A percentile compares a stretch with the other conserved stretches of the same genome.
phyloP scores from a whole-genome alignment of 441 rosid species.

The Pelargonium cotyledonis region DNA sequence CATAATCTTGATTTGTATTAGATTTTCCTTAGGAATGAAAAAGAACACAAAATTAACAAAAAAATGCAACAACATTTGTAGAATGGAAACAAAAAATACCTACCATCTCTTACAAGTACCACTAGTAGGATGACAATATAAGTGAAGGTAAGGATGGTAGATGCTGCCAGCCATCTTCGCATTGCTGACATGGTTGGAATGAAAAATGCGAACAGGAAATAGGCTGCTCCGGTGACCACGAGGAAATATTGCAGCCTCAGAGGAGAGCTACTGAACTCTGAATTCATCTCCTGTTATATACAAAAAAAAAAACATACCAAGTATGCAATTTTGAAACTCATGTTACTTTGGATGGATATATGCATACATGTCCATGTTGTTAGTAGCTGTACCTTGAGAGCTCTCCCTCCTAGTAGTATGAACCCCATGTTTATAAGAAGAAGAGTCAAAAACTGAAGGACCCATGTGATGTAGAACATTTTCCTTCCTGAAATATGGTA shows the following conservation, averaged over 20 bases:
- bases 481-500: slow-evolving; percentile 16
- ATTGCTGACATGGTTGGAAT: slow-evolving; percentile 30
- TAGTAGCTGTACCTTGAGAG: slow-evolving; percentile 22
- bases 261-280: slow-evolving; percentile 17
- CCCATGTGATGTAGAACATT: slow-evolving; percentile 26
- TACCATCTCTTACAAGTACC: slow-evolving; percentile 22
- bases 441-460: slow-evolving; percentile 20
- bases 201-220: slow-evolving; percentile 18
- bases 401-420: slow-evolving; percentile 26
- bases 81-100: neutral
- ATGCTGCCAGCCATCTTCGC: slow-evolving; percentile 26
- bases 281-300: slow-evolving; percentile 17
- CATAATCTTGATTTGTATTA: slow-evolving; percentile 12
- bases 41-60: neutral
- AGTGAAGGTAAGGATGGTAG: slow-evolving; percentile 18
- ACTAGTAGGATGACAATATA: slow-evolving; percentile 17
- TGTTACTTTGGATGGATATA: too few relatives aligned
- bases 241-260: slow-evolving; percentile 27
- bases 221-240: slow-evolving; percentile 24
- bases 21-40: slow-evolving; percentile 15
- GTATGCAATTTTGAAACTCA: neutral
- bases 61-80: too few relatives aligned
- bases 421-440: slow-evolving; percentile 28
- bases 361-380: neutral
- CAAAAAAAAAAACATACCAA: neutral